Percentiles rank a stretch among this genome's conserved stretches.
Conservation (phyloP, 202 grass and related monocot species). For the Alloteropsis angusta region DNA sequence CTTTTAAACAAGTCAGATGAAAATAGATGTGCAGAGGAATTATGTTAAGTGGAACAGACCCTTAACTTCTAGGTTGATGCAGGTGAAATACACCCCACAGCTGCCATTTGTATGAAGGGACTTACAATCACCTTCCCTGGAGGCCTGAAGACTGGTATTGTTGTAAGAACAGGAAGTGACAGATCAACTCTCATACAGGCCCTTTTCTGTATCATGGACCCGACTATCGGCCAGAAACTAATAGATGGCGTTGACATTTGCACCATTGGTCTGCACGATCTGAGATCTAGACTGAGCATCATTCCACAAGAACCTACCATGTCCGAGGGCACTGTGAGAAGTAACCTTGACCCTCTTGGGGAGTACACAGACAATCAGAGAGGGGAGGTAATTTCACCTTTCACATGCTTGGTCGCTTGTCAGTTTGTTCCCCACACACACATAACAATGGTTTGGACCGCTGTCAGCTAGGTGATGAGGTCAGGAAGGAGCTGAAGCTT, state of each 20-base stretch:
- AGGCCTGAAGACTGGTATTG: conserved; percentile 84
- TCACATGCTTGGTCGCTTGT: not conserved
- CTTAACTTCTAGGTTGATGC: conserved; percentile 24
- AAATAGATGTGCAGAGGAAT: not conserved
- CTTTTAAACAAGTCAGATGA: not conserved
- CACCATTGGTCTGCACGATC: conserved; percentile 80
- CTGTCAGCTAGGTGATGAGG: conserved; percentile 77
- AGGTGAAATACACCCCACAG: conserved; percentile 73
- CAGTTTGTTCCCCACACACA: not conserved
- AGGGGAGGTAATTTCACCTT: conserved; percentile 55
- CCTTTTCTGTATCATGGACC: conserved; percentile 83
- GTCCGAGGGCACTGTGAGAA: conserved; percentile 88
- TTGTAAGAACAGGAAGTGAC: conserved; percentile 88
- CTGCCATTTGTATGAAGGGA: conserved; percentile 85
- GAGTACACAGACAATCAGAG: conserved; percentile 77
- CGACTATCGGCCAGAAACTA: conserved; percentile 57
- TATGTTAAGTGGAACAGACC: not conserved
- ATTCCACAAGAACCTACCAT: conserved; percentile 96
- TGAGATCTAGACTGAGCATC: conserved; percentile 85
- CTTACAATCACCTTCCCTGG: conserved; percentile 74
- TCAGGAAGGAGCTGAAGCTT: conserved; percentile 78
- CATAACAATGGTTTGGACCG: conserved; percentile 28
- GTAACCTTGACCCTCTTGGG: conserved; percentile 83
- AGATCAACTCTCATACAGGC: conserved; percentile 91
- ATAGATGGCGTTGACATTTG: conserved; percentile 72